phyloP scores from a whole-genome alignment of 805 yeast genomes.

The Torulaspora delbrueckii region DNA sequence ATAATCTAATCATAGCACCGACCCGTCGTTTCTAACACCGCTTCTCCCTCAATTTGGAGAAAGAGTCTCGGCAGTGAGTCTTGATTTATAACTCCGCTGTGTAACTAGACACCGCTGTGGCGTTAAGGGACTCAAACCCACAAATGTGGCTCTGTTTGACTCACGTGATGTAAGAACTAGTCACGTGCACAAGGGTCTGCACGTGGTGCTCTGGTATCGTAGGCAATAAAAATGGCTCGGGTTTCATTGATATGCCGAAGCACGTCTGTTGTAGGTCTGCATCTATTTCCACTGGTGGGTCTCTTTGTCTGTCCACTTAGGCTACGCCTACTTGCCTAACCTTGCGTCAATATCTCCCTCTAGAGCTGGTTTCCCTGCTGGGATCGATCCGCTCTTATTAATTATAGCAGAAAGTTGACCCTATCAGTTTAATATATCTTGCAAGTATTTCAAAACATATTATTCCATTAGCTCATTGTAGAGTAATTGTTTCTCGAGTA shows the following conservation, averaged over 20 bases:
- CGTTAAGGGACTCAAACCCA: neutral
- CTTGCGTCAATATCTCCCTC: neutral
- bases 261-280: neutral
- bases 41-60: neutral
- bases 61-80: neutral
- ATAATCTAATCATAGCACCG: neutral
- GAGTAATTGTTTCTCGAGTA: too few relatives aligned
- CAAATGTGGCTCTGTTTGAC: too few relatives aligned
- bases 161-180: too few relatives aligned
- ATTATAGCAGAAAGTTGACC: neutral
- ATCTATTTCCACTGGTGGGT: neutral
- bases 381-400: neutral
- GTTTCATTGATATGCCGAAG: neutral
- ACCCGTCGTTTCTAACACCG: conserved; percentile 1
- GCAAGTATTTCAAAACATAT: neutral
- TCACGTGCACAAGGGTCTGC: too few relatives aligned
- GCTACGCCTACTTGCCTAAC: neutral
- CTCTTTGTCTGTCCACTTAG: neutral
- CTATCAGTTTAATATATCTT: neutral
- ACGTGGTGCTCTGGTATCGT: neutral
- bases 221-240: conserved; percentile 5
- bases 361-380: neutral
- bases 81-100: neutral
- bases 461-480: too few relatives aligned
- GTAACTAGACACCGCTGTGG: neutral